Conservation (phyloP, 768 basidiomycete genomes). For the Lentinula detonsa region DNA sequence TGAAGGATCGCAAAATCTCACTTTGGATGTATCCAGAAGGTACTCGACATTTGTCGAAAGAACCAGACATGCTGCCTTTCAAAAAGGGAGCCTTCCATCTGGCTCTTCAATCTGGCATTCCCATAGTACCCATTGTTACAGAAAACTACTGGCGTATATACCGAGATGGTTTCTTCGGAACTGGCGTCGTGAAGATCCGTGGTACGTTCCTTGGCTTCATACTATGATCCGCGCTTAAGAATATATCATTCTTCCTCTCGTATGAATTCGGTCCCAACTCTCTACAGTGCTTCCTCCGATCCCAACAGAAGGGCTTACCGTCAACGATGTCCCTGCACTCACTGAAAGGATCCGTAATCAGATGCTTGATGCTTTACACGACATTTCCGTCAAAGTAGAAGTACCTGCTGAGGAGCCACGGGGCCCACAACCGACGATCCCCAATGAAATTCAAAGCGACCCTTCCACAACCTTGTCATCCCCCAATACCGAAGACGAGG, state of each 20-base stretch:
- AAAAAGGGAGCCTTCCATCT: slow-evolving; percentile 99
- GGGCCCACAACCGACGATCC: background rate
- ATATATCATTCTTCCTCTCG: background rate
- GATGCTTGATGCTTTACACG: slow-evolving; percentile 75
- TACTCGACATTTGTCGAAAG: slow-evolving; percentile 68
- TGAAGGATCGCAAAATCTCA: slow-evolving; percentile 66
- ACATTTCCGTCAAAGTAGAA: slow-evolving; percentile 58
- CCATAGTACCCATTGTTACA: slow-evolving; percentile 85
- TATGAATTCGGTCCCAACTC: background rate
- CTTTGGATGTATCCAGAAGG: slow-evolving; percentile 98
- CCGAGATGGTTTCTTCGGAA: slow-evolving; percentile 66
- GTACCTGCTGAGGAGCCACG: slow-evolving; percentile 6
- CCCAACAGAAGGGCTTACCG: slow-evolving; percentile 63
- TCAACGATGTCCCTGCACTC: slow-evolving; percentile 65
- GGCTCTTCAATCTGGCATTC: slow-evolving; percentile 85
- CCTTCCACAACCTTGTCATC: background rate
- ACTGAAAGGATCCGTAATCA: slow-evolving; percentile 59
- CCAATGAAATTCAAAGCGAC: background rate
- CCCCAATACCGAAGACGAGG: background rate
- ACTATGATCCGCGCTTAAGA: background rate
- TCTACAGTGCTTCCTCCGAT: slow-evolving; percentile 84
- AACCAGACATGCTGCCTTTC: slow-evolving; percentile 72
- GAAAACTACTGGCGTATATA: slow-evolving; percentile 94
- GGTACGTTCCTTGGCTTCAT: slow-evolving; percentile 40
- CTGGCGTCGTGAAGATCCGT: slow-evolving; percentile 74